phyloP scores from a whole-genome alignment of 805 yeast genomes.

The Metschnikowia dekortorum region DNA sequence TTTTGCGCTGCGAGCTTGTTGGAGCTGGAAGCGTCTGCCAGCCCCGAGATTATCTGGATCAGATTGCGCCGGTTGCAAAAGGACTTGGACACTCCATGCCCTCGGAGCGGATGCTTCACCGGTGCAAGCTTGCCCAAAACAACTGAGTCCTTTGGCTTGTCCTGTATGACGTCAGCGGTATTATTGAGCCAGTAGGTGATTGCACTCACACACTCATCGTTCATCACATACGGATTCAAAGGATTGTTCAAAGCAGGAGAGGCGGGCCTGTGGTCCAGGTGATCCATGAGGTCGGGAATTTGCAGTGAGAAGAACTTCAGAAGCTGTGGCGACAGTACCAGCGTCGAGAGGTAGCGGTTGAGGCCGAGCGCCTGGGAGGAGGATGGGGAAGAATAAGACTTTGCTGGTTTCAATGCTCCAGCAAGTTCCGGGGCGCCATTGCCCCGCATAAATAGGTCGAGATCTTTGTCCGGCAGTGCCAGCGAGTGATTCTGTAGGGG shows the following conservation, averaged over 20 bases:
- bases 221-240: conserved; percentile 22
- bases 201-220: conserved; percentile 39
- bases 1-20: conserved; percentile 7
- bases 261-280: not conserved
- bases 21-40: not conserved
- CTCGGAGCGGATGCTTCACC: conserved; percentile 24
- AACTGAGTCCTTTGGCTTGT: conserved; percentile 10
- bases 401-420: not conserved
- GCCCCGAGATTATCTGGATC: conserved; percentile 10
- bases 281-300: conserved; percentile 1
- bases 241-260: conserved; percentile 9
- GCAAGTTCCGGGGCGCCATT: not conserved
- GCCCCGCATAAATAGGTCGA: not conserved
- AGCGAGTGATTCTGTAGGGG: not conserved
- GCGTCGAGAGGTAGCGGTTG: conserved; percentile 12
- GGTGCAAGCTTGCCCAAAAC: not conserved
- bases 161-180: conserved; percentile 15
- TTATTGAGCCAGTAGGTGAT: conserved; percentile 31
- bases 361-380: not conserved
- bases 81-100: conserved; percentile 21
- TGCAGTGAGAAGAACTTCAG: conserved; percentile 12
- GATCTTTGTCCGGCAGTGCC: not conserved
- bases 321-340: conserved; percentile 14
- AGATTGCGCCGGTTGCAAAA: conserved; percentile 15
- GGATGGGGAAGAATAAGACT: not conserved